Evolutionary conservation across 805 yeast species (phyloP), one percentile per base, ranked within the genome.

Genomic region (Candida ulmi): DNA sequence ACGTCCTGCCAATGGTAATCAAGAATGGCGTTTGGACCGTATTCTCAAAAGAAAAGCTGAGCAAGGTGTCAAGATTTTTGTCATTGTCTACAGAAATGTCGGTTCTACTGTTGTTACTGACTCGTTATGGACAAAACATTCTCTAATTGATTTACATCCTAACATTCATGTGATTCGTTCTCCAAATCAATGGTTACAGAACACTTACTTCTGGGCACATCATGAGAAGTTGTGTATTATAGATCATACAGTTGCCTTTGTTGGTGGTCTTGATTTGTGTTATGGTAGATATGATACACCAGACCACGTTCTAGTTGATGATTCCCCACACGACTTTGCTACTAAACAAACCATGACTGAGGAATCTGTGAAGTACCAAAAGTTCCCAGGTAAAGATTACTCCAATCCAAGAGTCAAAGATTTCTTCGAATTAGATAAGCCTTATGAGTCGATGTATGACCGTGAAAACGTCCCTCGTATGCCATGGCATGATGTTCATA

Each of bases 401-500:
- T 90, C 98, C 0, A 93, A 93, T 58, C 96, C 99, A 3, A 74
- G 99, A 47, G 88, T 85, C 13, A 82, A 83, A 52, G 99, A 93
- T 59, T 93, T 93, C 58, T 74, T 60, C 54, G 81, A 73, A 4
- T 69, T 93, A 42, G 87, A 88, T 46, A 78, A 80, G 50, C 98
- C 99, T 2, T 88, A 81, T 54, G 95, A 87, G 37, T 86, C 87
- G 17, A 83, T 91, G 93, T 88, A 88, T 55, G 95, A 93, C 60
- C 74, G 99, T 44, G 68, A 73, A 13, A 60, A 60, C 16, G 72
- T 76, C 17, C 98, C 99, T 2, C 76, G 99, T 52, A 93, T 93
- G 99, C 99, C 99, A 9, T 93, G 99, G 99, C 99, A 93, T 61
- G 99, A 93, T 71, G 87, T 93, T 29, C 98, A 93, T 50, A 93